A percentile compares a stretch with the other conserved stretches of the same genome.
These are phyloP conservation scores for Coemansia interrupta DNA, from an alignment of 192 early-diverging fungal species.

Conservation along the genomic window DNA sequence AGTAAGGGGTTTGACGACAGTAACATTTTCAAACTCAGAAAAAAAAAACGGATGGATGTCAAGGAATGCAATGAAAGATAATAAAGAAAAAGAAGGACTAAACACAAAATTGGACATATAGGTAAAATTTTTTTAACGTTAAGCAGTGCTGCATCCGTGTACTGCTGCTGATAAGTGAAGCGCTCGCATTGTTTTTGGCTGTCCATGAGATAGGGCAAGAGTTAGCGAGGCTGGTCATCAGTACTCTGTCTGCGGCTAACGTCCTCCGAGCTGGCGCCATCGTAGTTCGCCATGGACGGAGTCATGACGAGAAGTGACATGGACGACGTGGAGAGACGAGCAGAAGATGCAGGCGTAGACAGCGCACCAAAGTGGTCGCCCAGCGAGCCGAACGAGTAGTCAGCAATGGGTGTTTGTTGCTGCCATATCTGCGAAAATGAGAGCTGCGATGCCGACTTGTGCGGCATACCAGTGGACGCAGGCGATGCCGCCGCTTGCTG, in stretches of 20 bases:
- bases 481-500: conserved; percentile 8
- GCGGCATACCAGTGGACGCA: conserved; percentile 6
- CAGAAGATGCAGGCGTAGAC: conserved; percentile 44
- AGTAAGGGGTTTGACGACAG: too few relatives aligned
- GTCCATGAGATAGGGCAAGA: too few relatives aligned
- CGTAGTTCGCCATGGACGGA: conserved; percentile 15
- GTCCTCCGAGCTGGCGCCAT: conserved; percentile 6
- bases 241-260: conserved; percentile 20
- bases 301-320: conserved; percentile 37
- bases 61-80: neutral
- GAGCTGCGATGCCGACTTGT: conserved; percentile 40
- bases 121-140: too few relatives aligned
- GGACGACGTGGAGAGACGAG: conserved; percentile 39
- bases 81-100: neutral
- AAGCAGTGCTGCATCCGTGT: too few relatives aligned
- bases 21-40: too few relatives aligned
- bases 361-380: conserved; percentile 19
- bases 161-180: too few relatives aligned
- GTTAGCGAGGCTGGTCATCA: conserved; percentile 7
- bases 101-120: too few relatives aligned
- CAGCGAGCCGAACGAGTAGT: conserved; percentile 2
- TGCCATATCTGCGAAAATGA: conserved; percentile 44
- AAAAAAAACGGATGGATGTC: too few relatives aligned
- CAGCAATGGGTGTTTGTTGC: conserved; percentile 11
- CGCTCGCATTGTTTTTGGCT: too few relatives aligned